Base-by-base conservation (phyloP, 306 rosid genomes). In the Cicer judaicum region DNA sequence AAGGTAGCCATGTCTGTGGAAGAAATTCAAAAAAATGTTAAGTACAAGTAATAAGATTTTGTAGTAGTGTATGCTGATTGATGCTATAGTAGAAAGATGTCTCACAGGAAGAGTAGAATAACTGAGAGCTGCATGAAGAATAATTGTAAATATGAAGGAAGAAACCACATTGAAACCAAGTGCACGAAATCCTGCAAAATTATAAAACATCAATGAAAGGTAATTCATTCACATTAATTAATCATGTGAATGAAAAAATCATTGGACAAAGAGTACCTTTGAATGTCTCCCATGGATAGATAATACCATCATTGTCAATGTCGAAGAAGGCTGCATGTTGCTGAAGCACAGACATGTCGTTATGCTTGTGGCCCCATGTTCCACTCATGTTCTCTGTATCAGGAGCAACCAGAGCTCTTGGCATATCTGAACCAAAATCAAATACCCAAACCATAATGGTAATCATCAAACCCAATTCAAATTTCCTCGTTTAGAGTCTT, bases 281-380 rank as follows among this genome's bases (percentile, higher is more conserved):
- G 48, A 39, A 89, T n/a, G 97, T 89, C 74, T 91, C 92, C 64
- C 70, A 82, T 14, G 97, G 97, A 75, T 88, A 89, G 70, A 91
- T 82, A 12, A 91, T 84, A 14, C 92, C 97, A 61, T 91, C 91
- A 1, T 82, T 80, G 83, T 91, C 82, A 15, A 81, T 82, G 69
- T 91, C 97, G 15, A 89, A 91, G 78, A 91, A 91, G 38, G 95
- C 64, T 4, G 38, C 95, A 60, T 91, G 97, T 41, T 91, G 97
- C 68, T 91, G 95, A 82, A 91, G 97, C 48, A 91, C 92, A 0
- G 91, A 83, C 94, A 89, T 86, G 72, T 88, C 68, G 0, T 84
- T 59, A 72, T 91, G 92, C 13, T 79, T 82, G 82, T 89, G 92
- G 10, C 79, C 84, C 83, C 82, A 68, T 0, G 97, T 91, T 8